Percentiles rank a stretch among this genome's conserved stretches.
These are phyloP conservation scores for Spergularia azorica DNA, from an alignment of 179 eudicot genomes.

Conservation along the genomic window DNA sequence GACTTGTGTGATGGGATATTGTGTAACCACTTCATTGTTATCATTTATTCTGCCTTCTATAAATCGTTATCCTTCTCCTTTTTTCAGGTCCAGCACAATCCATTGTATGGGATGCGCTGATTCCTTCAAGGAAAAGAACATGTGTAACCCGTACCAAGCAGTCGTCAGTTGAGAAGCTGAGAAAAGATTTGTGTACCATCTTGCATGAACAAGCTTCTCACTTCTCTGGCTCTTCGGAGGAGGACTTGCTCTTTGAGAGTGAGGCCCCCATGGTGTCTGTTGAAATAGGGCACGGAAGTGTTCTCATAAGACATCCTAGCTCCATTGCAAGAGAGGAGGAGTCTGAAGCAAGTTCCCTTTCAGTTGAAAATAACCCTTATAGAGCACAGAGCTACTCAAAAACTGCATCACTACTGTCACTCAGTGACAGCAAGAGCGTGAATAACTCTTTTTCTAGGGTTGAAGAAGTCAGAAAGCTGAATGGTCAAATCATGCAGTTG, in stretches of 20 bases:
- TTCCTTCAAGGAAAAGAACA: constrained; percentile 93
- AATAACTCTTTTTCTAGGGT: constrained; percentile 28
- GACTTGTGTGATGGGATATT: neutral
- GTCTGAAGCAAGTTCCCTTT: constrained; percentile 97
- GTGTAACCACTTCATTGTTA: neutral
- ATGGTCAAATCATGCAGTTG: constrained; percentile 42
- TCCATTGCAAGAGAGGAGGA: constrained; percentile 81
- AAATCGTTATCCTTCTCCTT: constrained; percentile 10
- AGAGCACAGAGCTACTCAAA: constrained; percentile 48
- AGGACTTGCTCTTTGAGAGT: constrained; percentile 87
- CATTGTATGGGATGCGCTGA: constrained; percentile 69
- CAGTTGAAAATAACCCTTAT: constrained; percentile 65
- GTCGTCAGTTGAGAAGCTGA: constrained; percentile 90
- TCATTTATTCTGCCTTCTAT: constrained; percentile 10
- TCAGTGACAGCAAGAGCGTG: constrained; percentile 45
- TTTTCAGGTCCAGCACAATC: constrained; percentile 74
- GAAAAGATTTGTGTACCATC: constrained; percentile 77
- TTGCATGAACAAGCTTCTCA: constrained; percentile 85
- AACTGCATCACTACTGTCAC: constrained; percentile 40
- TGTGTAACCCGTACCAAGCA: constrained; percentile 74
- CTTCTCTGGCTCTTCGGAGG: constrained; percentile 80
- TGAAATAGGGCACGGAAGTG: constrained; percentile 99
- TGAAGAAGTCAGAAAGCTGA: constrained; percentile 47
- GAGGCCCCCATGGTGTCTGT: constrained; percentile 95
- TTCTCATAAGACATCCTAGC: constrained; percentile 89